Evolutionary conservation across 2,329 filamentous ascomycete species (phyloP).

Genomic region (Sphaceloma murrayae): DNA sequence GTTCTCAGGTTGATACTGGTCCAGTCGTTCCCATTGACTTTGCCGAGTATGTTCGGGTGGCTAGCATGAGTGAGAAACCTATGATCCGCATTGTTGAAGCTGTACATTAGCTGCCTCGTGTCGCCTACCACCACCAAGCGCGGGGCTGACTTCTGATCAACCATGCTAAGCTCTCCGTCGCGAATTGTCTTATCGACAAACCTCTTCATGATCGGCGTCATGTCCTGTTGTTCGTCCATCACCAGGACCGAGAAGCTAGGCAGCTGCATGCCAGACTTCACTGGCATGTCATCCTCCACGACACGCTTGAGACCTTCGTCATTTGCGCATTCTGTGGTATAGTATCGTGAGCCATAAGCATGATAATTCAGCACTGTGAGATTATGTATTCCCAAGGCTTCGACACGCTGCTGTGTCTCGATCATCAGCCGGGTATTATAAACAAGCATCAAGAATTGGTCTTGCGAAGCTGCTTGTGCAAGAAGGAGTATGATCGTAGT

Average conservation of each 20-base stretch:
- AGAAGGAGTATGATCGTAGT: neutral
- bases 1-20: neutral
- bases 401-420: neutral
- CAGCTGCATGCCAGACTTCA: neutral
- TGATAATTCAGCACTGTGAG: neutral
- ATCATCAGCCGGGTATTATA: neutral
- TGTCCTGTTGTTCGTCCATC: neutral
- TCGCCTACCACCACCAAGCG: neutral
- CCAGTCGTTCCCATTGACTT: neutral
- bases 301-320: neutral
- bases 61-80: neutral
- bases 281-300: neutral
- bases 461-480: neutral
- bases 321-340: neutral
- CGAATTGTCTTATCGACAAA: neutral
- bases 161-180: neutral
- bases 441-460: neutral
- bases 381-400: neutral
- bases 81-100: neutral
- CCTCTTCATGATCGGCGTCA: neutral
- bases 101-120: neutral
- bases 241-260: neutral
- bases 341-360: neutral
- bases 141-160: neutral
- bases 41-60: neutral